Evolutionary conservation across 495 filamentous ascomycete genomes (phyloP), one percentile per base, ranked within the genome.

Genomic region (Penicillium crystallinum): DNA sequence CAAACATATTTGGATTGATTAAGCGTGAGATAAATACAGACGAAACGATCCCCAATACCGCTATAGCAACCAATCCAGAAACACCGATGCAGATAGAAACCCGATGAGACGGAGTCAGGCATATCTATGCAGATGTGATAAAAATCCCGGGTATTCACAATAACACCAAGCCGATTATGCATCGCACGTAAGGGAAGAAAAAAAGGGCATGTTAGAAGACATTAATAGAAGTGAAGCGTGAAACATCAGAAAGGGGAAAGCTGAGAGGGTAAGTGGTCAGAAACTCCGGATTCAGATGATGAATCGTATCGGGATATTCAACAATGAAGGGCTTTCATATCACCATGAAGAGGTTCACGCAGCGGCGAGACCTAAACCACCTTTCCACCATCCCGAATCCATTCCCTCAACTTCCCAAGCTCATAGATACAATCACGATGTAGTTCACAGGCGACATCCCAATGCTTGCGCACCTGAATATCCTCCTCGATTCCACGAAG

Each of bases 401-500:
- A 73, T 39, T 83, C 77, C 29, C 77, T 75, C 58, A 84, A 62
- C 52, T 74, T 67, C 34, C 75, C 78, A 55, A 87, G 84, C 52
- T 81, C 77, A 53, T 76, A 59, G 35, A 92, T 72, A 36, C 75
- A 78, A 21, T 77, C 66, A 50, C 77, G 72, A 63, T 95, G 89
- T 58, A 76, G 72, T 46, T 86, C 86, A 25, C 75, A 78, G 0
- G 80, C 81, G 7, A 80, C 66, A 33, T 76, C 68, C 89, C 88
- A 95, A 53, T 81, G 76, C 56, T 78, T 72, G 25, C 82, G 67
- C 1, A 89, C 79, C 27, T 60, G 65, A 39, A 75, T 73, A 62
- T 92, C 87, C 64, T 90, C 78, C 58, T 84, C 77, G 22, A 90
- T 60, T 7, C 76, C 77, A 25, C 68, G 62, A 53, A 83, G 43